Percentiles rank a stretch among this genome's conserved stretches.
phyloP scores from a whole-genome alignment of 148 eudicot genomes.

The Beta vulgaris region DNA sequence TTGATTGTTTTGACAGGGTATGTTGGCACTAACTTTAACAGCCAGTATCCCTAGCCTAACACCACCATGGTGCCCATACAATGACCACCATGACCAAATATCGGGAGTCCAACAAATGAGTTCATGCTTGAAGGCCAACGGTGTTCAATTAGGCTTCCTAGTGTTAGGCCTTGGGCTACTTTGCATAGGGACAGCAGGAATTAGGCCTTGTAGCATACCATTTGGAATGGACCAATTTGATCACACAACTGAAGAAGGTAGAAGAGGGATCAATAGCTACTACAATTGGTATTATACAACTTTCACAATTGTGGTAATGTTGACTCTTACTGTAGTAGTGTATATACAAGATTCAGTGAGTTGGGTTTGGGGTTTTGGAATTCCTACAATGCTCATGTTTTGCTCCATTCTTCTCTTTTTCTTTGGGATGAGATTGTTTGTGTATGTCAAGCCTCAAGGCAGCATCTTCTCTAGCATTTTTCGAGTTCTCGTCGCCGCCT shows the following conservation, averaged over 20 bases:
- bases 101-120: slow-evolving; percentile 21
- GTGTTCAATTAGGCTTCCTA: slow-evolving; percentile 43
- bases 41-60: slow-evolving; percentile 49
- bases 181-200: slow-evolving; percentile 52
- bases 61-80: slow-evolving; percentile 48
- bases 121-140: slow-evolving; percentile 44
- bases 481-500: slow-evolving; percentile 51
- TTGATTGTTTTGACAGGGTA: slow-evolving; percentile 45
- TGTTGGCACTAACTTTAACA: slow-evolving; percentile 56
- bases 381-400: slow-evolving; percentile 58
- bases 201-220: slow-evolving; percentile 69
- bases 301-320: slow-evolving; percentile 50
- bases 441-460: slow-evolving; percentile 55
- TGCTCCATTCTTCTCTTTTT: slow-evolving; percentile 54
- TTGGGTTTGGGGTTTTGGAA: slow-evolving; percentile 63
- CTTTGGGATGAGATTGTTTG: slow-evolving; percentile 48
- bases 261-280: slow-evolving; percentile 63
- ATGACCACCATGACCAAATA: slow-evolving; percentile 13
- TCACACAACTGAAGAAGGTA: slow-evolving; percentile 55
- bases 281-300: slow-evolving; percentile 80
- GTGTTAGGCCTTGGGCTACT: slow-evolving; percentile 41
- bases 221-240: slow-evolving; percentile 81
- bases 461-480: slow-evolving; percentile 60
- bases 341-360: slow-evolving; percentile 67
- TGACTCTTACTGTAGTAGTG: slow-evolving; percentile 58